Base-by-base conservation (phyloP, 345 rosid genomes). In the Sisymbrium altissimum region DNA sequence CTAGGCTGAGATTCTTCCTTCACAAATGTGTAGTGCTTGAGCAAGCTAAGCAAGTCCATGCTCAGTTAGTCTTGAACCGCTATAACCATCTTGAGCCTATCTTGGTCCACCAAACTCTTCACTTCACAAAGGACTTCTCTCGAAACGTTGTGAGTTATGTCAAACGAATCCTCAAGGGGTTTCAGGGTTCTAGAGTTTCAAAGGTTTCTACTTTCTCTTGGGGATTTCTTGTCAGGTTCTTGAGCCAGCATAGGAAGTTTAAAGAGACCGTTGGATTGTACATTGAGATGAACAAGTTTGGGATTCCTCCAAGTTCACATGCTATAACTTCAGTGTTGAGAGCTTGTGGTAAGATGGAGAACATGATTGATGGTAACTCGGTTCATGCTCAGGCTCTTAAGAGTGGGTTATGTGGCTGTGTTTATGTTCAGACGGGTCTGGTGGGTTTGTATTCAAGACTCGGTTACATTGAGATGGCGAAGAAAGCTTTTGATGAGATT, bases 401-500 rank as follows among this genome's bases (percentile, higher is more conserved):
- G 54, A 81, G 9, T 50, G 96, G 93, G 2, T 78, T 86, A 32
- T 79, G 82, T 45, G 67, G 81, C 4, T 86, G 91, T 77, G 85
- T 91, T 13, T 91, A 86, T 76, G 91, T 84, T n/a, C 86, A 85
- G 75, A 85, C 91, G 2, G 86, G 89, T 56, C 81, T 89, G 5
- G 82, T 89, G 50, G 96, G 86, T 83, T 70, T 89, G 10, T 87
- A 87, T 73, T 73, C 83, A 1, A 87, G 85, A 61, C 70, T 85
- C 11, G 88, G 89, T 40, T 80, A 73, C 35, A 71, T 86, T 80
- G 78, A 69, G 43, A 73, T 70, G 65, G 93, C 93, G 0, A 76
- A 63, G 64, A 85, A 64, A 77, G 90, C 78, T 25, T 89, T 86
- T 78, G 82, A 77, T 70, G 86, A 83, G 17, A 81, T 78, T 75